These are phyloP conservation scores for Lepidium campestre DNA, from an alignment of 441 rosid genomes.

Conservation along the genomic window DNA sequence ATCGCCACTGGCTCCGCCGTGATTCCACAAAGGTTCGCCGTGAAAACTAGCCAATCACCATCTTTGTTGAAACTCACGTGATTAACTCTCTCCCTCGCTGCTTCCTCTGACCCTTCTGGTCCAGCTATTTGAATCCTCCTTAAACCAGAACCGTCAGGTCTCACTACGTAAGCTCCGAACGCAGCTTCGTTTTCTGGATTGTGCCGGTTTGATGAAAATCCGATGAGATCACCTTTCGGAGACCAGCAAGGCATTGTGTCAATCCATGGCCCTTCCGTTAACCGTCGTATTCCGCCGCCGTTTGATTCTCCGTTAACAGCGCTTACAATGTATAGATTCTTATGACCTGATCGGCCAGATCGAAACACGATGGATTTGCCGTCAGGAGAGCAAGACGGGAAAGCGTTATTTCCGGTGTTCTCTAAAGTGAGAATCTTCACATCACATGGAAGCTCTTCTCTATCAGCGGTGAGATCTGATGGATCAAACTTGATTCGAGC, in stretches of 20 bases:
- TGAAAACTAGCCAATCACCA: slow-evolving; percentile 69
- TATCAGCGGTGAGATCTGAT: slow-evolving; percentile 31
- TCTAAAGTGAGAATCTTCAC: slow-evolving; percentile 59
- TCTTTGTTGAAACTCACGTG: slow-evolving; percentile 62
- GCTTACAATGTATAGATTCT: slow-evolving; percentile 56
- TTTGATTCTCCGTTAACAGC: slow-evolving; percentile 62
- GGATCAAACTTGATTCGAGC: slow-evolving; percentile 56
- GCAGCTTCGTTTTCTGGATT: slow-evolving; percentile 29
- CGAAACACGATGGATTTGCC: slow-evolving; percentile 70
- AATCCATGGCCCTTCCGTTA: slow-evolving; percentile 73
- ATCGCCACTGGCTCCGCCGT: slow-evolving; percentile 68
- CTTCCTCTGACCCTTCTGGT: slow-evolving; percentile 41
- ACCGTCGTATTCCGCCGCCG: slow-evolving; percentile 43
- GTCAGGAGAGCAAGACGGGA: slow-evolving; percentile 78
- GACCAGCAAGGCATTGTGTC: slow-evolving; percentile 92
- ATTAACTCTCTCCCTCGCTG: slow-evolving; percentile 66
- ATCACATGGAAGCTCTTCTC: slow-evolving; percentile 44
- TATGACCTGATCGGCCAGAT: slow-evolving; percentile 71
- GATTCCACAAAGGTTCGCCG: slow-evolving; percentile 56
- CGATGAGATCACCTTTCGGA: slow-evolving; percentile 73
- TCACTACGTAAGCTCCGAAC: slow-evolving; percentile 60
- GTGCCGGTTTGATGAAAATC: slow-evolving; percentile 76
- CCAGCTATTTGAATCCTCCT: slow-evolving; percentile 55
- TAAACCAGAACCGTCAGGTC: slow-evolving; percentile 63
- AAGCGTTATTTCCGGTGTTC: slow-evolving; percentile 77